phyloP scores from a whole-genome alignment of 495 filamentous ascomycete species.

The Daldinia vernicosa region DNA sequence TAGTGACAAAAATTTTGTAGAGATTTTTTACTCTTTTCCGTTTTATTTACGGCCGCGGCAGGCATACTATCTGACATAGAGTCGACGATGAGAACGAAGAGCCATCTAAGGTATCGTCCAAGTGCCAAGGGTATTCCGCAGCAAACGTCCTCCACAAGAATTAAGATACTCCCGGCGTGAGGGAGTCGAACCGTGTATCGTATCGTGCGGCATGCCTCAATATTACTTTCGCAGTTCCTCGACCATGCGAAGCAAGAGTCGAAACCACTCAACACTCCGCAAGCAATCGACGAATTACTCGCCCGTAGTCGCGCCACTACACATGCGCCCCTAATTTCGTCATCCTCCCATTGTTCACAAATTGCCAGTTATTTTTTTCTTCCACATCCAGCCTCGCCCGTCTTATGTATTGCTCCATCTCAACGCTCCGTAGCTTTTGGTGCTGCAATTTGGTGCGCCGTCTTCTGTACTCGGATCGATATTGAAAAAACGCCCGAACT shows the following conservation, averaged over 20 bases:
- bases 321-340: conserved; percentile 24
- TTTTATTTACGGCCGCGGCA: conserved; percentile 41
- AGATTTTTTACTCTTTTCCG: conserved; percentile 43
- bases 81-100: conserved; percentile 30
- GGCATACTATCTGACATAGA: conserved; percentile 30
- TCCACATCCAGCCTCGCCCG: conserved; percentile 32
- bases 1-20: conserved; percentile 10
- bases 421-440: conserved; percentile 22
- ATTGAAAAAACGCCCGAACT: conserved; percentile 42
- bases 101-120: conserved; percentile 31
- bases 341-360: conserved; percentile 37
- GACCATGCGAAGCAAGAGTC: conserved; percentile 23
- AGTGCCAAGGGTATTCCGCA: conserved; percentile 33
- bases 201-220: conserved; percentile 35
- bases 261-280: conserved; percentile 17
- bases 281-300: conserved; percentile 31
- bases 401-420: conserved; percentile 29
- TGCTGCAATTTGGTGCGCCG: conserved; percentile 31
- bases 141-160: conserved; percentile 43
- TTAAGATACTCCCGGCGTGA: conserved; percentile 32
- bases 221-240: conserved; percentile 33
- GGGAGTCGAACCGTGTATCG: conserved; percentile 36
- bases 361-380: conserved; percentile 41
- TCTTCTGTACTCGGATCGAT: conserved; percentile 39
- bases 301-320: conserved; percentile 15